Evolutionary conservation across 1,139 yeast genomes (phyloP), one percentile per base, ranked within the genome.

Genomic region (Suhomyces atakaporum): DNA sequence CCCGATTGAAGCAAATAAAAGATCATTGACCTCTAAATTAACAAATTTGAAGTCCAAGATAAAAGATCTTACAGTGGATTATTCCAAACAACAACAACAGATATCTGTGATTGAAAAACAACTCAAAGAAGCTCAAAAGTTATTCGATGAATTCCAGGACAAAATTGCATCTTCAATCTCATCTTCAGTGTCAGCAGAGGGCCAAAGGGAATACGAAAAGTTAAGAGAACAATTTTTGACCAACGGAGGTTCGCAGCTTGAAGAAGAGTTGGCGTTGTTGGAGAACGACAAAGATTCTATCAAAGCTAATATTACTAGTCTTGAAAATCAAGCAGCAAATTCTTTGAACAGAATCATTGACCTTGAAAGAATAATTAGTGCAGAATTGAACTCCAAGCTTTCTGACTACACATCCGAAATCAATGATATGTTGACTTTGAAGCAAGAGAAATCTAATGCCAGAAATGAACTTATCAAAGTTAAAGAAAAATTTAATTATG

Each of bases 151-250:
- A 50, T 59, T 77, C 69, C 62, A 79, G 67, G 52, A 63, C 49
- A 42, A 62, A 49, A 42, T 62, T 45, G 38, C 62, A 49, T 42
- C 45, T 10, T 43, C 54, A 5, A 45, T 55, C 4, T 47, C 56
- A 3, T 54, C 62, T 1, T 40, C 57, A 16, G 52, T 83, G 14
- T 65, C 79, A 2, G 66, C 72, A 1, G 78, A 71, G 10, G 84
- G 78, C 24, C 67, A 79, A 28, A 59, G 65, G 18, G 82, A 81
- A 36, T 89, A 88, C 54, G 82, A 81, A 33, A 29, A 42, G 1
- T 63, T 88, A 41, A 75, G 87, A 50, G 77, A 78, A 13, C 51
- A 66, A 37, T 87, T 77, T 48, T 60, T 84, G 31, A 62, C 77
- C 16, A 60, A 62, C 23, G 82, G 80, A 2, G 90, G 90, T 16